A percentile compares a stretch with the other conserved stretches of the same genome.
These are phyloP conservation scores for Apiospora pterosperma DNA, from an alignment of 2,329 filamentous ascomycete species.

Conservation along the genomic window DNA sequence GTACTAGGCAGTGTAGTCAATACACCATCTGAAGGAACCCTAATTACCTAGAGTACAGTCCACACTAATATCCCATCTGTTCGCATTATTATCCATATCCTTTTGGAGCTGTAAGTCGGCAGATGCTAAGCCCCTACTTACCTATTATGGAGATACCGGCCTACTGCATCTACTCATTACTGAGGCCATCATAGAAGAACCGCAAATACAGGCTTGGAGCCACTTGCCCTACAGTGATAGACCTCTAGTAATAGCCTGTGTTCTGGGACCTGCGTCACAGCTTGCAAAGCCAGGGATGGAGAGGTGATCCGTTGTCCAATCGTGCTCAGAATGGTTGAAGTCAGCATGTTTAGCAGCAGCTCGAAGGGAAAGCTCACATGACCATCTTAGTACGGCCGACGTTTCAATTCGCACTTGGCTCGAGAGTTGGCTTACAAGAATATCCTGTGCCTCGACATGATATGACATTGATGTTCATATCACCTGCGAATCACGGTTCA, in stretches of 20 bases:
- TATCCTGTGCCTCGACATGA: too few relatives aligned
- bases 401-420: too few relatives aligned
- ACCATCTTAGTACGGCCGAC: too few relatives aligned
- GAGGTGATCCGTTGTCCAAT: background rate
- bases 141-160: background rate
- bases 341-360: too few relatives aligned
- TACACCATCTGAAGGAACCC: background rate
- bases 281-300: background rate
- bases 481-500: too few relatives aligned
- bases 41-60: background rate
- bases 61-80: background rate
- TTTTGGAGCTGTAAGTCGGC: background rate
- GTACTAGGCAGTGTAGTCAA: background rate
- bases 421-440: too few relatives aligned
- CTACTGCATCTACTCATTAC: background rate
- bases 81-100: background rate
- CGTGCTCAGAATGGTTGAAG: too few relatives aligned
- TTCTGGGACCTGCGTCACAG: too few relatives aligned
- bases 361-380: too few relatives aligned
- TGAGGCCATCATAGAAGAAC: background rate
- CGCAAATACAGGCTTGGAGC: background rate
- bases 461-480: too few relatives aligned
- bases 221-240: background rate
- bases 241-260: background rate
- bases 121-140: background rate